Base-by-base conservation (phyloP, 306 rosid species). In the Trifolium subterraneum region DNA sequence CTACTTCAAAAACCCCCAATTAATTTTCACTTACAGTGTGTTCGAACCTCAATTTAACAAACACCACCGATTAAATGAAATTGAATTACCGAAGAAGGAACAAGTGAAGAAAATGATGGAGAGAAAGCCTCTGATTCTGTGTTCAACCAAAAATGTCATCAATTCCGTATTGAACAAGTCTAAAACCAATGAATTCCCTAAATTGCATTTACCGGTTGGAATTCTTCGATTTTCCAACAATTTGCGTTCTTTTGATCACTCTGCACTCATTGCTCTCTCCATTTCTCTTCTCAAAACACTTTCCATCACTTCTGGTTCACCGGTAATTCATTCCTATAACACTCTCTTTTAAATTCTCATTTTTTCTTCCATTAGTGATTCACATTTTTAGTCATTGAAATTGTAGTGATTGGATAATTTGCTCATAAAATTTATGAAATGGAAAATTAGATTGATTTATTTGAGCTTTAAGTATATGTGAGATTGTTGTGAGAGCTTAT, bases 71-170 rank as follows among this genome's bases (percentile, higher is more conserved):
- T n/a, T n/a, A n/a, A n/a, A 22, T 22, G 25, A 22, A 62, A 31
- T 8, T 36, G 10, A 36, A 36, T 36, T 8, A 36, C 41, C 7
- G 59, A 52, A n/a, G n/a, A n/a, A n/a, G n/a, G n/a, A n/a, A n/a
- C n/a, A 19, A 15, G 3, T 38, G n/a, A n/a, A n/a, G 73, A 69
- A 84, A 75, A 93, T 91, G 98, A 92, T 86, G 84, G 93, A 79
- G 72, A 88, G 98, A 77, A 88, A 90, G 73, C 96, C 97, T 25
- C 83, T 91, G 81, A 59, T 94, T 3, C 93, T 94, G 20, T 78
- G 84, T 76, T 91, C 95, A 42, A 90, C 98, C 39, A 91, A 83
- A 52, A 47, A 71, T 41, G 72, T 84, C 50, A 5, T 94, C 77
- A 80, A 73, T 68, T 91, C 96, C 64, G 72, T 88, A 10, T 72